Evolutionary conservation across 2,329 filamentous ascomycete species (phyloP).

Genomic region (Aureobasidium uvarum): DNA sequence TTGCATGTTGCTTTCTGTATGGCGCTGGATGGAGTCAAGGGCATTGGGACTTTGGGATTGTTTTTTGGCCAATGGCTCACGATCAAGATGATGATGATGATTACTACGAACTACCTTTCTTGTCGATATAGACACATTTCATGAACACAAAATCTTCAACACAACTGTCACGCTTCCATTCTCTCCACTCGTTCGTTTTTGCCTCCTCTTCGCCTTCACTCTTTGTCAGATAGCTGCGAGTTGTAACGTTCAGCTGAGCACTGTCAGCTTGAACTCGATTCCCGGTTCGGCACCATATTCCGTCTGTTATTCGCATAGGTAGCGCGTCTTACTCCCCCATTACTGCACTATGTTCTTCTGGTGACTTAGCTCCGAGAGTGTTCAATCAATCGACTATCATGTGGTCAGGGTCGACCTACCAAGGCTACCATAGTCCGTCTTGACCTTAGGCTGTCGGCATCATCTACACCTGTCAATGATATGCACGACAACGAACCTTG

Average conservation of each 20-base stretch:
- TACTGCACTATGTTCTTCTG: neutral
- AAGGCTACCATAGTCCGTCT: neutral
- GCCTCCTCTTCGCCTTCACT: neutral
- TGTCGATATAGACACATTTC: slow-evolving; percentile 23
- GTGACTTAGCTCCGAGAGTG: neutral
- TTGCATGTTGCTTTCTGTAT: slow-evolving; percentile 8
- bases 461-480: neutral
- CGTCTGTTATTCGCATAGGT: neutral
- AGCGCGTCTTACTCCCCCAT: neutral
- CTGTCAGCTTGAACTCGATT: slow-evolving; percentile 8
- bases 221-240: too few species aligned
- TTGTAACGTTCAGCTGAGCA: too few species aligned
- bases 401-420: neutral
- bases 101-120: slow-evolving; percentile 21
- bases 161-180: neutral
- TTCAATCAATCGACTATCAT: too few species aligned
- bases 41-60: slow-evolving; percentile 1
- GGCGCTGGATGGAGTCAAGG: slow-evolving; percentile 15
- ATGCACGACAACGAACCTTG: neutral
- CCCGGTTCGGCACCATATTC: neutral
- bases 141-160: slow-evolving; percentile 4
- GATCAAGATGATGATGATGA: slow-evolving; percentile 24
- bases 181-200: neutral
- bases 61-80: slow-evolving; percentile 18
- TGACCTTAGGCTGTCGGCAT: neutral